Conservation (phyloP, 2,329 filamentous ascomycete genomes). For the Aspergillus ustus region DNA sequence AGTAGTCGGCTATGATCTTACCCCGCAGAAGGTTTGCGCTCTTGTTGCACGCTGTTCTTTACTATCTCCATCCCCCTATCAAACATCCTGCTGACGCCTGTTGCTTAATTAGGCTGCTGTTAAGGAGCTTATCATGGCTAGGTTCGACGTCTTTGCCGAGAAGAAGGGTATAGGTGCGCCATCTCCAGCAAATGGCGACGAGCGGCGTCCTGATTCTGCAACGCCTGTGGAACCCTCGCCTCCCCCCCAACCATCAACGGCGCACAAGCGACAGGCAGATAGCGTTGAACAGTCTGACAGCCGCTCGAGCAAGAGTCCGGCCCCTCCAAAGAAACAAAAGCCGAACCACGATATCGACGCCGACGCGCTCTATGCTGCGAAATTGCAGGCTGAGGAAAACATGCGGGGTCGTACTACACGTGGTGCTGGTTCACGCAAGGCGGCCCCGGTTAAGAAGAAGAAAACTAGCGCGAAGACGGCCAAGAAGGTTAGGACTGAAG, state of each 20-base stretch:
- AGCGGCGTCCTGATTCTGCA: constrained; percentile 27
- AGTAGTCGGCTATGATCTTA: constrained; percentile 64
- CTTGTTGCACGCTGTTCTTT: constrained; percentile 15
- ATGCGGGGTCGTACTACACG: constrained; percentile 74
- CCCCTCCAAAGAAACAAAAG: constrained; percentile 63
- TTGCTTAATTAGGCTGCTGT: constrained; percentile 62
- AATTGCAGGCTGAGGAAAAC: constrained; percentile 92
- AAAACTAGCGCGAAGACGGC: constrained; percentile 53
- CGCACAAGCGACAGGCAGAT: constrained; percentile 48
- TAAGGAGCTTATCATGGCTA: constrained; percentile 72
- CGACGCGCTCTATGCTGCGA: constrained; percentile 84
- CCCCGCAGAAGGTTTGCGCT: constrained; percentile 61
- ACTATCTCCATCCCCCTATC: not conserved
- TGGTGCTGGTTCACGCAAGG: constrained; percentile 67
- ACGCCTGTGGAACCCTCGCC: constrained; percentile 36
- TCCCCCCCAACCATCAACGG: constrained; percentile 39
- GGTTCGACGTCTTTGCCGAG: constrained; percentile 70
- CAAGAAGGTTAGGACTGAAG: constrained; percentile 75
- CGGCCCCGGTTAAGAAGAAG: constrained; percentile 67
- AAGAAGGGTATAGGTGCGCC: constrained; percentile 45
- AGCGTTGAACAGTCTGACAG: constrained; percentile 48
- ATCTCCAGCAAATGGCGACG: constrained; percentile 41
- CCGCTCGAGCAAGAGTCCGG: constrained; percentile 39
- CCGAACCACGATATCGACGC: constrained; percentile 70
- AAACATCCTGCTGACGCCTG: constrained; percentile 22